Evolutionary conservation across 2,329 filamentous ascomycete species (phyloP), one percentile per base, ranked within the genome.

Genomic region (Fusarium sp.): DNA sequence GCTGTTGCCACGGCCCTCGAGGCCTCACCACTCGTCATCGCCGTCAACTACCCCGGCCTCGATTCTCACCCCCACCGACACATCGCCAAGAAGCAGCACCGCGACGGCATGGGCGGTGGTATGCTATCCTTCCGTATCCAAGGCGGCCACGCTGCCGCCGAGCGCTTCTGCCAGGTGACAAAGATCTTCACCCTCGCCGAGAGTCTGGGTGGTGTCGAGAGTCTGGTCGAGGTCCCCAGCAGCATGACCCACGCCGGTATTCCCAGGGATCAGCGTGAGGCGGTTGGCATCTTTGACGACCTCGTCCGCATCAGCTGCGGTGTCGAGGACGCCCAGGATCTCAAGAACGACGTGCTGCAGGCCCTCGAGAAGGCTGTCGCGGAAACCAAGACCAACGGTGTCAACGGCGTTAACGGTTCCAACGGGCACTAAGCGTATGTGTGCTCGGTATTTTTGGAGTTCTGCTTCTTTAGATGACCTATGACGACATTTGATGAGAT

Each of bases 231-330:
- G 82, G 88, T 99, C 3, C 96, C 96, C 20, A 92, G 92, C 75
- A 92, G 90, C 81, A 99, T 99, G 96, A 99, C 96, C 16, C 96
- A 99, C 80, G 92, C 93, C 23, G 96, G 95, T 64, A 99, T 99
- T 71, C 96, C 96, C 54, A 89, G 87, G 78, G 93, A 93, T 66
- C 89, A 97, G 84, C 87, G 96, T 62, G 96, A 99, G 85, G 91
- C 90, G 3, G 93, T 96, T 1, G 96, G 96, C 66, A 93, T 99
- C 31, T 98, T 90, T 76, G 96, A 99, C 77, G 96, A 99, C 79
- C 86, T 99, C 7, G 92, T 99, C 29, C 88, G 96, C 71, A 85
- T 99, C 65, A 97, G 93, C 85, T 97, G 93, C 78, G 96, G 96
- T 75, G 89, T 99, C 60, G 96, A 99, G 82, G 96, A 99, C 76